Conservation (phyloP, 2,329 filamentous ascomycete species). For the Aspergillus nomiae region DNA sequence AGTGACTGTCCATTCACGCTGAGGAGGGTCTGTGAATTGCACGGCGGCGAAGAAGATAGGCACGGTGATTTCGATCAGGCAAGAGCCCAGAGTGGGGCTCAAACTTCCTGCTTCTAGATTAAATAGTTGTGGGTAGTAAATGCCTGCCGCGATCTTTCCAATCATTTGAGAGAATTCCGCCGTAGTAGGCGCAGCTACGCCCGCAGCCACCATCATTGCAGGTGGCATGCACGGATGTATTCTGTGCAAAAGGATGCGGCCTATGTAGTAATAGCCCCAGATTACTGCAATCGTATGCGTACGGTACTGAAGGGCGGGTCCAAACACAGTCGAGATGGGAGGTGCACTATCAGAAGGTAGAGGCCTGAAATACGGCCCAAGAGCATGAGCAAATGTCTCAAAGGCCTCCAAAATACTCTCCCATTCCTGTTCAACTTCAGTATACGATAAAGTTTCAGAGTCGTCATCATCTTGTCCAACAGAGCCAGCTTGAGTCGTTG, state of each 20-base stretch:
- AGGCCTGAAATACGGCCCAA: constrained; percentile 76
- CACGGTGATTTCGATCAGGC: constrained; percentile 79
- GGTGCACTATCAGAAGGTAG: constrained; percentile 68
- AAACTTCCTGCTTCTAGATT: constrained; percentile 53
- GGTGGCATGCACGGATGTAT: constrained; percentile 89
- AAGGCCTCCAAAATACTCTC: constrained; percentile 50
- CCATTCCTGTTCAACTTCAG: constrained; percentile 78
- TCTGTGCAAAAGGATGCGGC: constrained; percentile 77
- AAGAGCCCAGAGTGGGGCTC: constrained; percentile 76
- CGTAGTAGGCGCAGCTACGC: constrained; percentile 73
- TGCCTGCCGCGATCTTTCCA: constrained; percentile 77
- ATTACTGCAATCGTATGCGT: constrained; percentile 85
- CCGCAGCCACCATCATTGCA: constrained; percentile 82
- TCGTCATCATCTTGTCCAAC: constrained; percentile 47
- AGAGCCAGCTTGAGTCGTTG: constrained; percentile 33
- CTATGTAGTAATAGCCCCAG: constrained; percentile 86
- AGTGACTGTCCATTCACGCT: constrained; percentile 76
- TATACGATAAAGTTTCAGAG: constrained; percentile 65
- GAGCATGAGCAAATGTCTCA: constrained; percentile 53
- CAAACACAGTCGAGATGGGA: constrained; percentile 72
- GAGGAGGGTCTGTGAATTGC: constrained; percentile 69
- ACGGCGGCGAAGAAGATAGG: constrained; percentile 85
- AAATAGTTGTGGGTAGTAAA: constrained; percentile 49
- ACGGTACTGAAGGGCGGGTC: constrained; percentile 76
- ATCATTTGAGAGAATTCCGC: constrained; percentile 70